A percentile compares a stretch with the other conserved stretches of the same genome.
phyloP scores from a whole-genome alignment of 2,329 filamentous ascomycete genomes.

The Cadophora sp. region DNA sequence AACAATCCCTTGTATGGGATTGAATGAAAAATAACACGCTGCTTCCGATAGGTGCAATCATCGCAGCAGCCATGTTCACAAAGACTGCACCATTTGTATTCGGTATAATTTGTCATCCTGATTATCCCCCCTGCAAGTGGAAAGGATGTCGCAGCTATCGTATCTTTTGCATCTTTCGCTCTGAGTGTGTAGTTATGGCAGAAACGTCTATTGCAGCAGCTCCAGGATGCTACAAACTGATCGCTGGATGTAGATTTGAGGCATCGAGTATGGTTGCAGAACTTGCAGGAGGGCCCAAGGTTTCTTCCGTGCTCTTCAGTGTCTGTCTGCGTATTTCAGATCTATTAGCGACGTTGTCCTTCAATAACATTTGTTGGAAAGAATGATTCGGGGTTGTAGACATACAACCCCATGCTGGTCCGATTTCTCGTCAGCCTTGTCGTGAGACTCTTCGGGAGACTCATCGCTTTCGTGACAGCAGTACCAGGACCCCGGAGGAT shows the following conservation, averaged over 20 bases:
- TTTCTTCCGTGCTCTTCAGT: background rate
- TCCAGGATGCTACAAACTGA: background rate
- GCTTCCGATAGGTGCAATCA: background rate
- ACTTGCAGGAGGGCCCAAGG: background rate
- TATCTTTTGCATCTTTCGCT: background rate
- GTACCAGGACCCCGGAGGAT: background rate
- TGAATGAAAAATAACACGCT: background rate
- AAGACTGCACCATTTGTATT: background rate
- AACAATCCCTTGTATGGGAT: background rate
- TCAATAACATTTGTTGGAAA: background rate
- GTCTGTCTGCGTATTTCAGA: background rate
- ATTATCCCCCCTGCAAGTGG: background rate
- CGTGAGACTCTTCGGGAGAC: background rate
- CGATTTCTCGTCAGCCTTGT: too few relatives aligned
- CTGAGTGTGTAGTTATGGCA: background rate
- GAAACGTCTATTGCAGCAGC: background rate
- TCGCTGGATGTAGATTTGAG: background rate
- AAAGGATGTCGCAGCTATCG: too few relatives aligned
- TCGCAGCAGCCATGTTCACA: background rate
- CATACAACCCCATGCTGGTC: background rate
- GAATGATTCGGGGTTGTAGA: background rate
- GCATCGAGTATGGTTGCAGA: background rate
- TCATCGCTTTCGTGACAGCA: background rate
- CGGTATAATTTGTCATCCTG: background rate
- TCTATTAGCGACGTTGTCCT: background rate